Evolutionary conservation across 2,329 filamentous ascomycete species (phyloP).

Genomic region (Juglanconis oblonga): DNA sequence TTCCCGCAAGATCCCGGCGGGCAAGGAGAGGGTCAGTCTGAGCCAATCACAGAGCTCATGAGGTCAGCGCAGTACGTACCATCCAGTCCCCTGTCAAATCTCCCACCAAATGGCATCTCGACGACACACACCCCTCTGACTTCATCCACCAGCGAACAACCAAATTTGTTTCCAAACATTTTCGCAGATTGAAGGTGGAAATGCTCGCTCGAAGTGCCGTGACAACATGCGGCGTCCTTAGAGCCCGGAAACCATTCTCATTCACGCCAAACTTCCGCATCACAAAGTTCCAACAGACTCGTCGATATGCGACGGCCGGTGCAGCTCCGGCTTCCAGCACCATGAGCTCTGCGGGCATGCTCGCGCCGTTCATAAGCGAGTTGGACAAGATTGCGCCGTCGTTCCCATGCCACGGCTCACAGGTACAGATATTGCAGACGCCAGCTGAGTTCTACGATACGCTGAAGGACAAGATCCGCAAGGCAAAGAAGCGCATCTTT

Average conservation of each 20-base stretch:
- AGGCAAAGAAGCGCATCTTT: constrained; percentile 77
- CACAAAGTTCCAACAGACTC: constrained; percentile 9
- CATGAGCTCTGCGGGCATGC: constrained; percentile 35
- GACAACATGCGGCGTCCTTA: constrained; percentile 15
- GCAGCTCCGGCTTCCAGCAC: constrained; percentile 13
- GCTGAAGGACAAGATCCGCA: constrained; percentile 82
- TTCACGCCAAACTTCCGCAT: constrained; percentile 9
- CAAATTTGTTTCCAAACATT: constrained; percentile 1
- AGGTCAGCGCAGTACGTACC: constrained; percentile 16
- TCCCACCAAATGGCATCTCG: neutral
- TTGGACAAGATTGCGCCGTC: constrained; percentile 87
- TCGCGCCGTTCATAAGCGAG: constrained; percentile 62
- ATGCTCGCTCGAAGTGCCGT: constrained; percentile 35
- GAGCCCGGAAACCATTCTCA: constrained; percentile 12
- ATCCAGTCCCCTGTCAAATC: constrained; percentile 18
- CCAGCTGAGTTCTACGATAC: constrained; percentile 89
- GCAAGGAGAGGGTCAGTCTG: constrained; percentile 1
- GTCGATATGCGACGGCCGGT: constrained; percentile 18
- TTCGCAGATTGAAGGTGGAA: neutral
- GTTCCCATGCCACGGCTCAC: constrained; percentile 78
- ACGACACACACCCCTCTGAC: neutral
- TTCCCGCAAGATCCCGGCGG: constrained; percentile 14
- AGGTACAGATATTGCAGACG: constrained; percentile 74
- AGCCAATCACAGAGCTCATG: constrained; percentile 25
- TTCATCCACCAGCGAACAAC: neutral